These are phyloP conservation scores for Termitomyces sp. DNA, from an alignment of 768 basidiomycete species.

Conservation along the genomic window DNA sequence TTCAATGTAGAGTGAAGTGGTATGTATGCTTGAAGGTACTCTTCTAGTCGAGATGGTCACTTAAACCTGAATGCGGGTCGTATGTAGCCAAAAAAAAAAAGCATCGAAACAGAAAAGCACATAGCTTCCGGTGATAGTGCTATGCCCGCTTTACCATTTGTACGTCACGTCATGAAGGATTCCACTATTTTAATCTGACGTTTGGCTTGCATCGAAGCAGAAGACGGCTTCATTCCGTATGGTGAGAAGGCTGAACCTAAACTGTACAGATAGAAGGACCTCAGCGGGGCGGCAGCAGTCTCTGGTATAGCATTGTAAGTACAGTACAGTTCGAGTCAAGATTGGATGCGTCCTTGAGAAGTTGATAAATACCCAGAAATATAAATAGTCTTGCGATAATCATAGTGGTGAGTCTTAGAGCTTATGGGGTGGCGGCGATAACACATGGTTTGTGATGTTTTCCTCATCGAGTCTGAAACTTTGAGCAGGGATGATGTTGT, in stretches of 20 bases:
- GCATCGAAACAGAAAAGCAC: no score
- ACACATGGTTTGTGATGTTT: no score
- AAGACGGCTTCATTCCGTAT: background rate
- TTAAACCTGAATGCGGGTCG: no score
- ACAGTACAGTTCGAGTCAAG: background rate
- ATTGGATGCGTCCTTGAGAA: no score
- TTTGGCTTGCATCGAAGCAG: background rate
- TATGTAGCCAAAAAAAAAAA: no score
- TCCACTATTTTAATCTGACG: background rate
- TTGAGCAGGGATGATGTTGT: background rate
- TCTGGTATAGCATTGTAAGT: background rate
- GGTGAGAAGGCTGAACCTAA: background rate
- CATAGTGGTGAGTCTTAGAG: background rate
- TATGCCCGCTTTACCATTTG: background rate
- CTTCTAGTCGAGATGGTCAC: no score
- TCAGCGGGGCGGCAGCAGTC: background rate
- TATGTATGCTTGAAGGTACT: no score
- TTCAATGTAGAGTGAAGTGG: no score
- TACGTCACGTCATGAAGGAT: background rate
- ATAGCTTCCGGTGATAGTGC: slow-evolving; percentile 61
- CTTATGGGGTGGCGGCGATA: background rate
- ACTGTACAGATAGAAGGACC: background rate
- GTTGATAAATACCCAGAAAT: background rate
- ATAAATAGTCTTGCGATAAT: background rate
- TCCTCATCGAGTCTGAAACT: background rate